Conservation (phyloP, 208 protist genomes). For the Acanthamoeba sp. region DNA sequence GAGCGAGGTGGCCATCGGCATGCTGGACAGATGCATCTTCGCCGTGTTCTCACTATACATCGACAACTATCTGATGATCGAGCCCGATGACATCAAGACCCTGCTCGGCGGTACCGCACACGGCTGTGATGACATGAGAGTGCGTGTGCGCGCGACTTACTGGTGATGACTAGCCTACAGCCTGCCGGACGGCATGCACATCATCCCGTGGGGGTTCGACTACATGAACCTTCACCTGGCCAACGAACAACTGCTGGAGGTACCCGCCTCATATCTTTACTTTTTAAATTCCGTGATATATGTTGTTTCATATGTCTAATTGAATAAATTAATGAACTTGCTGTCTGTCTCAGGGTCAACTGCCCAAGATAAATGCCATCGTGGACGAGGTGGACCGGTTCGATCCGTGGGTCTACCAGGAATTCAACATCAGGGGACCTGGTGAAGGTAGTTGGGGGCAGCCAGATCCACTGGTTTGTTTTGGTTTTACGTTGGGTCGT, state of each 20-base stretch:
- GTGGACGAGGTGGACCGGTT: not conserved
- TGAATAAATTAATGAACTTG: too few species aligned
- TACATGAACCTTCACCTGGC: not conserved
- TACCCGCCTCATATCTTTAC: too few species aligned
- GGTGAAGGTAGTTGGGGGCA: slow-evolving; percentile 60
- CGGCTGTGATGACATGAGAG: too few species aligned
- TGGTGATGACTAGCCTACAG: not conserved
- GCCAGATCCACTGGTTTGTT: too few species aligned
- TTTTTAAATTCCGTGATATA: too few species aligned
- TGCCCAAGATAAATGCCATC: slow-evolving; percentile 59
- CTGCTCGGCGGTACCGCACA: slow-evolving; percentile 1
- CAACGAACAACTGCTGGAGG: slow-evolving; percentile 3
- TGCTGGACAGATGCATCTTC: slow-evolving; percentile 9
- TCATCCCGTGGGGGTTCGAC: slow-evolving; percentile 29
- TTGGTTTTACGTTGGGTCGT: too few species aligned
- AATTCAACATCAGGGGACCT: slow-evolving; percentile 29
- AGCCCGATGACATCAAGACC: slow-evolving; percentile 37
- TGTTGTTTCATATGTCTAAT: too few species aligned
- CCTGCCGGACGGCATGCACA: slow-evolving; percentile 9
- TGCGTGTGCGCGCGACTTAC: too few species aligned
- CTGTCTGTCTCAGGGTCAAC: not conserved
- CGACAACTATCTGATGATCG: not conserved
- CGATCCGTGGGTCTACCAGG: slow-evolving; percentile 22
- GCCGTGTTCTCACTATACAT: slow-evolving; percentile 34
- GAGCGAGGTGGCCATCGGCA: slow-evolving; percentile 38